Base-by-base conservation (phyloP, 1,139 yeast genomes). In the Scheffersomyces illinoinensis region DNA sequence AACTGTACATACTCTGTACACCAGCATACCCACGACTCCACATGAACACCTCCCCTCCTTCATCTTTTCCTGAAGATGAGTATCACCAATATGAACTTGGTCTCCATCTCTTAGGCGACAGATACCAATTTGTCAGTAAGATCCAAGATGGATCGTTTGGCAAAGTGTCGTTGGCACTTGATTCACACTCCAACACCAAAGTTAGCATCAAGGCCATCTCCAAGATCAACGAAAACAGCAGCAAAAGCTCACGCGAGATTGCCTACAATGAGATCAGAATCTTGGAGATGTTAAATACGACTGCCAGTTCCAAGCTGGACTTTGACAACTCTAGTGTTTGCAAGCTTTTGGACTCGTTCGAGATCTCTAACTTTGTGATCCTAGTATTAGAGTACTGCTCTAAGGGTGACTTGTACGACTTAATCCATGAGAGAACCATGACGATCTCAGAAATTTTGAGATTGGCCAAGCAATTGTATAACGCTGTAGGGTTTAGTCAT, bases 91-190 rank as follows among this genome's bases (percentile, higher is more conserved):
- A 79, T 64, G 82, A 78, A 64, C 66, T 70, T 49, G 75, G 76
- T n/a, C 56, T 54, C 55, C 60, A 61, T 52, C 64, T 74, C 19
- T 67, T 83, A 52, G 69, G 71, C 50, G 66, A 70, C 57, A 72
- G 73, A 57, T 84, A 83, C 68, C 66, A 69, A 48, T 78, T 76
- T 58, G 62, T 82, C 43, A 65, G 68, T 48, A 74, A 74, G 61
- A 69, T 84, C 57, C 87, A 84, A 66, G 77, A 76, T 53, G 88
- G 88, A 1, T 77, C 86, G 8, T 84, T 84, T 69, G 88, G 88
- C 47, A 76, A 76, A 61, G 88, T 84, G 6, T 75, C 85, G 10
- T 73, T 80, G 55, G 86, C 86, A n/a, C 58, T 72, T 18, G 82
- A 84, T 62, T 61, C 73, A 17, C 54, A 58, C 4, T 66, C 72